A percentile compares a stretch with the other conserved stretches of the same genome.
These are phyloP conservation scores for Apophysomyces variabilis DNA, from an alignment of 371 early-diverging fungal genomes.

Conservation along the genomic window DNA sequence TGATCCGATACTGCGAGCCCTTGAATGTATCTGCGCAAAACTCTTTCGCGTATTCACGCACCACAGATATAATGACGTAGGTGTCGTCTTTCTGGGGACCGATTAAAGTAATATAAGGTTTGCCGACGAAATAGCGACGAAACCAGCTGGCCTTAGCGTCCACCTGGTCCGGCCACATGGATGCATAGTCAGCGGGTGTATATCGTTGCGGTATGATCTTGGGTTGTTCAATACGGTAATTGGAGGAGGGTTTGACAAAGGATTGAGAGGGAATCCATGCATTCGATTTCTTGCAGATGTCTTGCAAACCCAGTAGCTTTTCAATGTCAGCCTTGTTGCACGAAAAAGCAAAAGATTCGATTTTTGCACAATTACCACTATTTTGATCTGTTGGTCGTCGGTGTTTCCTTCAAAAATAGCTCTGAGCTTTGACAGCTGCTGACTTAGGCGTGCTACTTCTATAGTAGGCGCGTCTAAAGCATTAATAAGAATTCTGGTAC, in stretches of 20 bases:
- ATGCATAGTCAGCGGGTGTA: constrained; percentile 22
- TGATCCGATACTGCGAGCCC: constrained; percentile 41
- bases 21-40: constrained; percentile 17
- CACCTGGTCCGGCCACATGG: constrained; percentile 29
- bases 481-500: constrained; percentile 23
- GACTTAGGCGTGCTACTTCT: neutral
- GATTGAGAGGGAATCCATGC: neutral
- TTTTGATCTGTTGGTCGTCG: neutral
- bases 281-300: neutral
- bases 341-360: neutral
- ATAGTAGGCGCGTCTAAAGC: constrained; percentile 26
- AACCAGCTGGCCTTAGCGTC: constrained; percentile 26
- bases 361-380: neutral
- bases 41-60: constrained; percentile 19
- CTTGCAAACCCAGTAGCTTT: neutral
- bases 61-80: constrained; percentile 21
- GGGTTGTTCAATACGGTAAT: constrained; percentile 13
- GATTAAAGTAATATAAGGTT: constrained; percentile 28
- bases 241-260: neutral
- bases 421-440: neutral
- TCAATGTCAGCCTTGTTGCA: constrained; percentile 2
- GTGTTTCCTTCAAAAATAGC: constrained; percentile 1
- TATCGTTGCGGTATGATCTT: constrained; percentile 12
- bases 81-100: constrained; percentile 14
- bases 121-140: constrained; percentile 29